phyloP scores from a whole-genome alignment of 768 basidiomycete species.

The Boletus sp. region DNA sequence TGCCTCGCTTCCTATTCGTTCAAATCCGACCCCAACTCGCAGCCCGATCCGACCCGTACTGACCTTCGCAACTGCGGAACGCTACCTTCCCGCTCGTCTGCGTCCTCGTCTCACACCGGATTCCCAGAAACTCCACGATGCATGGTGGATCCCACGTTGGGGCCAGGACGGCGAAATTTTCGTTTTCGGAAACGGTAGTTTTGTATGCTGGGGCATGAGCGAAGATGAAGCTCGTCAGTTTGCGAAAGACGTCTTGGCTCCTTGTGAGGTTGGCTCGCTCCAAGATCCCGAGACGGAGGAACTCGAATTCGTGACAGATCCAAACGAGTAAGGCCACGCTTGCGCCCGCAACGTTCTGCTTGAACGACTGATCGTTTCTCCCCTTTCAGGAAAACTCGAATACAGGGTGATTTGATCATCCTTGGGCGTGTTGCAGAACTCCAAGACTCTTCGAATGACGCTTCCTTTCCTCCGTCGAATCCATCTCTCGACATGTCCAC shows the following conservation, averaged over 20 bases:
- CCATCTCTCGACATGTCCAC: conserved; percentile 65
- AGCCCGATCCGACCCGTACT: conserved; percentile 74
- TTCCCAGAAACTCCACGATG: conserved; percentile 65
- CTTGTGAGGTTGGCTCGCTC: conserved; percentile 63
- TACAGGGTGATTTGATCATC: conserved; percentile 91
- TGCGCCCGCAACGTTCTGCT: background rate
- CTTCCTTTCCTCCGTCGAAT: conserved; percentile 47
- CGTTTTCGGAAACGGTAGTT: conserved; percentile 83
- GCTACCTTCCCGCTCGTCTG: conserved; percentile 68
- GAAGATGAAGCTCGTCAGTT: conserved; percentile 75
- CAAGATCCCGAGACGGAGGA: conserved; percentile 81
- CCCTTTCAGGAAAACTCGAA: conserved; percentile 66
- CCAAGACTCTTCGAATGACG: conserved; percentile 47
- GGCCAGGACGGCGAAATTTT: conserved; percentile 78
- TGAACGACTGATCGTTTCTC: conserved; percentile 3
- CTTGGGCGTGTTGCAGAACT: conserved; percentile 68
- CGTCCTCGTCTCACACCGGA: conserved; percentile 53
- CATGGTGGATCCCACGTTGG: conserved; percentile 80
- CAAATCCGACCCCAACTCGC: conserved; percentile 83
- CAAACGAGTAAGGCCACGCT: conserved; percentile 61
- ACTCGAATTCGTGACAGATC: conserved; percentile 90
- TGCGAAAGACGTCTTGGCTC: conserved; percentile 56
- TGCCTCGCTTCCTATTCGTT: conserved; percentile 81
- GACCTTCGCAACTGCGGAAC: conserved; percentile 82
- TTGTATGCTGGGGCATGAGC: conserved; percentile 87